A percentile compares a stretch with the other conserved stretches of the same genome.
These are phyloP conservation scores for Mentha longifolia DNA, from an alignment of 257 asterid species.

Conservation along the genomic window DNA sequence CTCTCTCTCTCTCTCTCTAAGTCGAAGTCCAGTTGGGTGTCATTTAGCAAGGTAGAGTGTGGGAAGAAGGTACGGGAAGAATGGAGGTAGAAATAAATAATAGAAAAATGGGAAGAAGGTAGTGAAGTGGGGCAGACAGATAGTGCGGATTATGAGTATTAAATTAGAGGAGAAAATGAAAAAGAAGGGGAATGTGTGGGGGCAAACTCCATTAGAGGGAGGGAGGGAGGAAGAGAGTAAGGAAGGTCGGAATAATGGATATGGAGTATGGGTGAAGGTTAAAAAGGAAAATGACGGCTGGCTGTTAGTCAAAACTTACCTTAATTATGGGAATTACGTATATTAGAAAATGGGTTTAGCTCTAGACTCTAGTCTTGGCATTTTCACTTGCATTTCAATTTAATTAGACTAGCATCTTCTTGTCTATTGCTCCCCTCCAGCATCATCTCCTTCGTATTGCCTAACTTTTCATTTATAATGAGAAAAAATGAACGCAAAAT, in stretches of 20 bases:
- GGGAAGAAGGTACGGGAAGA: slow-evolving; percentile 16
- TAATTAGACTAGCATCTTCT: no score
- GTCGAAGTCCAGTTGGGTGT: slow-evolving; percentile 36
- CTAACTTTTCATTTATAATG: no score
- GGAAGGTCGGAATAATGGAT: slow-evolving; percentile 28
- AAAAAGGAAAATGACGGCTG: slow-evolving; percentile 31
- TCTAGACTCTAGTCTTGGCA: no score
- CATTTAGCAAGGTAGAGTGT: slow-evolving; percentile 22
- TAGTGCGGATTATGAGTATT: slow-evolving; percentile 2
- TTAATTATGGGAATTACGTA: not conserved
- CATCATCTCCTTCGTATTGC: no score
- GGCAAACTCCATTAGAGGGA: not conserved
- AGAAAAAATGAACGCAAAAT: no score
- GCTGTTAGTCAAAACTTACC: slow-evolving; percentile 27
- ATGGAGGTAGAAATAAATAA: not conserved
- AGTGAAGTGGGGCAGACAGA: slow-evolving; percentile 14
- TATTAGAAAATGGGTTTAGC: no score
- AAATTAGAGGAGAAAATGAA: no score
- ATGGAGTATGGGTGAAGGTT: slow-evolving; percentile 20
- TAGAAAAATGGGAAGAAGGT: slow-evolving; percentile 1
- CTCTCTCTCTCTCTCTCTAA: slow-evolving; percentile 17
- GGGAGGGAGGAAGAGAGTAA: slow-evolving; percentile 5
- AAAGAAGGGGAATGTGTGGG: no score
- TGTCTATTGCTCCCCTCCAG: no score
- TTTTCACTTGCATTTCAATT: no score